Base-by-base conservation (phyloP, 73 alveolate species). In the Paramecium caudatum region DNA sequence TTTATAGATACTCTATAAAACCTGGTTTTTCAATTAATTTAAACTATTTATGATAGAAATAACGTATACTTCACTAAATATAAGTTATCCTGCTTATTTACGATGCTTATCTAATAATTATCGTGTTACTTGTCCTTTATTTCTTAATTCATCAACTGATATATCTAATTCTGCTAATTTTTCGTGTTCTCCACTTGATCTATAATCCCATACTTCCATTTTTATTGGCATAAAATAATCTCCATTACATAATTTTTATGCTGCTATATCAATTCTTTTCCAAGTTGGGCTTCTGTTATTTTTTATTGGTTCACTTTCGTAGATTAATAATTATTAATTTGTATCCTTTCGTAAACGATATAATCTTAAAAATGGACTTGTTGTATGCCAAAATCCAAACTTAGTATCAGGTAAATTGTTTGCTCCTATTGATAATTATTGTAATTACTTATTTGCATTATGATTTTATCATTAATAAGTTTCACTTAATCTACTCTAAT, bases 1-100 rank as follows among this genome's bases (percentile, higher is more conserved):
- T 96, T 37, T 95, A 78, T 19, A 95, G 61, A 93, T 94, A 95
- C 61, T 95, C 98, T 21, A 95, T 48, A 70, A 94, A 95, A 19
- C 85, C 41, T 16, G 92, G 94, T 39, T 82, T 82, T 33, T 91
- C 65, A 30, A 85, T 63, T 9, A 86, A 47, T 62, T 63, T 63
- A 81, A 55, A 82, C 93, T 92, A 81, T 90, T 74, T 34, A 39
- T 5, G 17, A 19, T 37, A 45, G 46, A 41, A 21, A 61, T 5
- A 3, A 10, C 36, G 37, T 21, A 41, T 86, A 45, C 93, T 23
- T 62, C 82, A 49, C 21, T 41, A 17, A 65, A 25, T 36, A 23
- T 25, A 12, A 63, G 17, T 21, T 1, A 16, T 36, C 82, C 80
- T 8, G 68, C 32, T 41, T 12, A 13, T 4, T 62, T 61, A 41